Conservation (phyloP, 768 basidiomycete species). For the Gloeostereum incarnatum region DNA sequence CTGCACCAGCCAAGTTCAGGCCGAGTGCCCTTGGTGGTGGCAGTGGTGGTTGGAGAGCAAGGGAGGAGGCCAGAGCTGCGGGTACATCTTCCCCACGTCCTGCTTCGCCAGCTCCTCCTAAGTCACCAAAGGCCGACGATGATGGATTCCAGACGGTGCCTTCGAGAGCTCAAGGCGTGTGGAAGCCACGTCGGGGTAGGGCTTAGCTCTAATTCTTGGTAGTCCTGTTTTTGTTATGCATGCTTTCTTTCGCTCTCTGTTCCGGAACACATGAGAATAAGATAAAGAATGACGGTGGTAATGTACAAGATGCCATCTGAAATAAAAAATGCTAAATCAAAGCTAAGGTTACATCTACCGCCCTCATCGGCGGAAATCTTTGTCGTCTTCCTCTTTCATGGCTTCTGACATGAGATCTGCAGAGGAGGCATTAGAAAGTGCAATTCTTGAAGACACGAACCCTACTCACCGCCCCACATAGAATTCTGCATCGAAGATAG, state of each 20-base stretch:
- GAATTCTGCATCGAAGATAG: constrained; percentile 54
- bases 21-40: constrained; percentile 24
- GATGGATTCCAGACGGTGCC: constrained; percentile 67
- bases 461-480: constrained; percentile 58
- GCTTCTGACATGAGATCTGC: constrained; percentile 36
- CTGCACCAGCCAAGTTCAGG: constrained; percentile 39
- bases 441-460: not conserved
- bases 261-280: no score
- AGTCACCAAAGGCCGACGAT: constrained; percentile 34
- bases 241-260: no score
- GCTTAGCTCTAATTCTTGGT: no score
- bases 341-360: no score
- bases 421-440: not conserved
- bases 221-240: no score
- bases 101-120: constrained; percentile 25
- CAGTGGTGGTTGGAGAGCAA: constrained; percentile 49
- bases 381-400: constrained; percentile 34
- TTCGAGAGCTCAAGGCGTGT: constrained; percentile 9
- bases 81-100: constrained; percentile 22
- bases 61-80: constrained; percentile 36
- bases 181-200: not conserved
- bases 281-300: no score
- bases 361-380: no score
- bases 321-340: no score
- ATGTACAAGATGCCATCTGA: no score